Percentiles rank a stretch among this genome's conserved stretches.
Evolutionary conservation across 768 basidiomycete genomes (phyloP).

Genomic region (Phlebiopsis gigantea): DNA sequence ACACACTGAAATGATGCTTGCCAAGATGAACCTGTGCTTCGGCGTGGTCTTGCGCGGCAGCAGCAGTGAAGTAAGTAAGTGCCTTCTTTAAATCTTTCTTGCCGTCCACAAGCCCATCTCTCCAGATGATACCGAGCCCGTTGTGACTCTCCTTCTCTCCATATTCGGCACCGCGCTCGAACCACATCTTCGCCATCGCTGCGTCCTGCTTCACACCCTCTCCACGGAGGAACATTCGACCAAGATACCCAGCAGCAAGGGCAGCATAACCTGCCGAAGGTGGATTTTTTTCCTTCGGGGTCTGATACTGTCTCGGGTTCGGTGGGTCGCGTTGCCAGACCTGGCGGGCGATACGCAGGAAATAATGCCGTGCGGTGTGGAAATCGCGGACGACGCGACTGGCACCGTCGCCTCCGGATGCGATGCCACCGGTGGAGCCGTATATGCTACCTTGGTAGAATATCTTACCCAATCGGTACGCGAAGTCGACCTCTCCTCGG

Average conservation of each 20-base stretch:
- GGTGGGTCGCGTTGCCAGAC: constrained; percentile 84
- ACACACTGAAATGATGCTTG: constrained; percentile 65
- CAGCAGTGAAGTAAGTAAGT: constrained; percentile 60
- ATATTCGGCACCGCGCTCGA: constrained; percentile 75
- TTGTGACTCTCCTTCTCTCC: constrained; percentile 89
- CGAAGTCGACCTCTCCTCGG: constrained; percentile 83
- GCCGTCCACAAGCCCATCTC: constrained; percentile 77
- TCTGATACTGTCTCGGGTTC: constrained; percentile 36
- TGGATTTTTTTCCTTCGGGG: constrained; percentile 22
- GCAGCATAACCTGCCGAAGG: constrained; percentile 52
- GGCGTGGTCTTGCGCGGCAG: constrained; percentile 83
- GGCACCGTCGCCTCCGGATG: constrained; percentile 88
- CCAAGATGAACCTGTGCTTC: constrained; percentile 92
- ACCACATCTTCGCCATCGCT: constrained; percentile 85
- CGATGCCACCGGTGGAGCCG: constrained; percentile 67
- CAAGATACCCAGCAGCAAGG: constrained; percentile 81
- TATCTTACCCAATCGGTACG: constrained; percentile 90
- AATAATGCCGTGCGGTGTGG: constrained; percentile 73
- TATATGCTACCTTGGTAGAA: constrained; percentile 97
- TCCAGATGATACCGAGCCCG: constrained; percentile 85
- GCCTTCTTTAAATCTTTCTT: constrained; percentile 63
- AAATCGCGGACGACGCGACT: constrained; percentile 83
- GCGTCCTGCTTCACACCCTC: constrained; percentile 84
- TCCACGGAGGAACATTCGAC: constrained; percentile 90
- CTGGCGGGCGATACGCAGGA: constrained; percentile 73